Evolutionary conservation across 2,329 filamentous ascomycete genomes (phyloP), one percentile per base, ranked within the genome.

Genomic region (Aspergillus sp.): DNA sequence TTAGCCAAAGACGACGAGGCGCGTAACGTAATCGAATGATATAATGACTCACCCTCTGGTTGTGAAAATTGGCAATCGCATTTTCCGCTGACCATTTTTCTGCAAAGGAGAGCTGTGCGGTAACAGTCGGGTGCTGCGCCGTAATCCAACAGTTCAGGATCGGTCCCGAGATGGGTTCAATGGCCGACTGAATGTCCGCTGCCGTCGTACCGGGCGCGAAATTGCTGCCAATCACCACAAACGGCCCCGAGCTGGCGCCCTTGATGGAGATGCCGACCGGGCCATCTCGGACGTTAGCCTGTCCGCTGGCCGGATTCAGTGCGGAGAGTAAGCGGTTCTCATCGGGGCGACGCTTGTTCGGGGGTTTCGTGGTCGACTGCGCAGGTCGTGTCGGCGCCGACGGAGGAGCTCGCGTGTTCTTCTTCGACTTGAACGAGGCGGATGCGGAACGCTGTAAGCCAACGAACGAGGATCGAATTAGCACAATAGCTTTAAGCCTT

Each of bases 161-260:
- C 32, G 76, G 71, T 29, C 81, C 81, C 14, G 78, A 79, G 16
- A 79, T 71, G 2, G 77, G 75, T 50, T 75, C 72, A 65, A 87
- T 75, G 25, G 84, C 83, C 40, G 82, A 78, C 63, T 86, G 81
- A 43, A 87, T 86, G 59, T 87, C 84, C 21, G 81, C 82, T 14
- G 83, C 83, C 2, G 83, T 86, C 0, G 84, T 87, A 14, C 84
- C 84, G n/a, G 80, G 80, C 13, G 83, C 83, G 64, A 87, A 87
- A 68, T 87, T 87, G 64, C 78, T 79, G 5, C 82, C 84, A 47
- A 83, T 68, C 5, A 87, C 80, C 5, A 81, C 75, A 62, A 79
- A 83, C 2, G 81, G 81, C 1, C 80, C 80, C 10, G 71, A 71
- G 11, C 76, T 74, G 17, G 71, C 67, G 45, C 84, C 84, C 64